These are phyloP conservation scores for Exophiala sideris DNA, from an alignment of 2,329 filamentous ascomycete species.

Conservation along the genomic window DNA sequence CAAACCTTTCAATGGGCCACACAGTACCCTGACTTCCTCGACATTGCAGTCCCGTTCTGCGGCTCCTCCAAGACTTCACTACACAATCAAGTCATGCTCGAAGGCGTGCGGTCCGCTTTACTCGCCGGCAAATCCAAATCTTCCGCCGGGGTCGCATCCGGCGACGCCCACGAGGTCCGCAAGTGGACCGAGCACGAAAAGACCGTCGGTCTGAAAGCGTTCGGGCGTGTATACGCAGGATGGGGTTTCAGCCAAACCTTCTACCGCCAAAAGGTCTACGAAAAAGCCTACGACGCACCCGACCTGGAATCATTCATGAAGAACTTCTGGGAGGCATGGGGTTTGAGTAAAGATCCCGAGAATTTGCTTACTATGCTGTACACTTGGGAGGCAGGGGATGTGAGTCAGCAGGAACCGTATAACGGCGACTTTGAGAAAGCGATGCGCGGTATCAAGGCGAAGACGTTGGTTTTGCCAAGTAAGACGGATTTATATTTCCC, in stretches of 20 bases:
- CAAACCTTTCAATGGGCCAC: slow-evolving; percentile 65
- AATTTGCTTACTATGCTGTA: slow-evolving; percentile 71
- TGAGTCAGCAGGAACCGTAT: slow-evolving; percentile 66
- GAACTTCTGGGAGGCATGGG: slow-evolving; percentile 74
- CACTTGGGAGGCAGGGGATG: slow-evolving; percentile 74
- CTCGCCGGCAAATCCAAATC: slow-evolving; percentile 55
- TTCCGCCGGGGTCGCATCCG: slow-evolving; percentile 52
- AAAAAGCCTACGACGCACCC: slow-evolving; percentile 62
- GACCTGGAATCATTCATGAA: slow-evolving; percentile 70
- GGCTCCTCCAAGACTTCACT: slow-evolving; percentile 61
- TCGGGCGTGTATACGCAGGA: slow-evolving; percentile 72
- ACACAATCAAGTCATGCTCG: slow-evolving; percentile 67
- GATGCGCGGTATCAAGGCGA: slow-evolving; percentile 68
- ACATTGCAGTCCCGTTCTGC: slow-evolving; percentile 64
- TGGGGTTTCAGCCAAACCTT: slow-evolving; percentile 78
- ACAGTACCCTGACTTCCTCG: slow-evolving; percentile 63
- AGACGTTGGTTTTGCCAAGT: slow-evolving; percentile 65
- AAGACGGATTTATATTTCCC: slow-evolving; percentile 80
- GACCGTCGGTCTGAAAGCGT: slow-evolving; percentile 62
- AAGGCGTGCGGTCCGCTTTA: slow-evolving; percentile 61
- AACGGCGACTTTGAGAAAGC: slow-evolving; percentile 63
- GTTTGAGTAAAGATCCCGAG: slow-evolving; percentile 64
- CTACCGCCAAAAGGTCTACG: slow-evolving; percentile 68
- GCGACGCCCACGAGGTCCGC: slow-evolving; percentile 32
- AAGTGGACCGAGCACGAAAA: slow-evolving; percentile 55